Conservation (phyloP, 2,329 filamentous ascomycete species). For the Kalmusia sp. region DNA sequence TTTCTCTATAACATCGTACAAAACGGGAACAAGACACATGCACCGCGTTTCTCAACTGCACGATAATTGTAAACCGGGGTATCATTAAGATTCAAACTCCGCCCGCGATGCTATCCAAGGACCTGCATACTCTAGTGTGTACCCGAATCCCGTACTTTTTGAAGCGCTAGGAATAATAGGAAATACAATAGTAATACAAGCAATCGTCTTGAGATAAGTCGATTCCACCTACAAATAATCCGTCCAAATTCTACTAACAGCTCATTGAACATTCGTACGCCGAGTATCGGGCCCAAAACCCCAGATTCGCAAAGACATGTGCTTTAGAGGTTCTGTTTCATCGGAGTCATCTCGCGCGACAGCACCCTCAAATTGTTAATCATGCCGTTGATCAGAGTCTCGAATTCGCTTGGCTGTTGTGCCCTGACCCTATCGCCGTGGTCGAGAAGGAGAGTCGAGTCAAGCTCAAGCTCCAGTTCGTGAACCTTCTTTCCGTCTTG, state of each 20-base stretch:
- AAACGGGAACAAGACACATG: too few relatives aligned
- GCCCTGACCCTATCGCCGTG: conserved; percentile 67
- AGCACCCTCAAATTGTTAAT: conserved; percentile 67
- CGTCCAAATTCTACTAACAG: too few relatives aligned
- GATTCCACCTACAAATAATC: too few relatives aligned
- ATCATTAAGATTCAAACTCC: conserved; percentile 30
- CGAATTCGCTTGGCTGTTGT: conserved; percentile 57
- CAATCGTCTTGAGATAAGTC: background rate
- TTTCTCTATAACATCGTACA: too few relatives aligned
- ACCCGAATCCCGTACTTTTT: background rate
- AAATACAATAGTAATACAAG: conserved; percentile 17
- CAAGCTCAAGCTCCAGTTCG: conserved; percentile 81
- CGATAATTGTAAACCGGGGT: conserved; percentile 25
- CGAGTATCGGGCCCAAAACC: background rate
- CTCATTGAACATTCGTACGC: too few relatives aligned
- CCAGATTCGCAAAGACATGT: background rate
- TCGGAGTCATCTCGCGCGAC: conserved; percentile 43
- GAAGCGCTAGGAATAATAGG: background rate
- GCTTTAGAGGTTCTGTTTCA: background rate
- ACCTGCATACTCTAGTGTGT: background rate
- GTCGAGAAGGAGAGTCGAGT: conserved; percentile 67
- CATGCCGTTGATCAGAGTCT: conserved; percentile 74
- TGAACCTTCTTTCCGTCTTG: conserved; percentile 69
- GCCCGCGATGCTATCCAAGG: background rate
- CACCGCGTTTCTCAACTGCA: too few relatives aligned